A percentile compares a stretch with the other conserved stretches of the same genome.
Conservation (phyloP, 192 early-diverging fungal species). For the Dimargaris xerosporica region DNA sequence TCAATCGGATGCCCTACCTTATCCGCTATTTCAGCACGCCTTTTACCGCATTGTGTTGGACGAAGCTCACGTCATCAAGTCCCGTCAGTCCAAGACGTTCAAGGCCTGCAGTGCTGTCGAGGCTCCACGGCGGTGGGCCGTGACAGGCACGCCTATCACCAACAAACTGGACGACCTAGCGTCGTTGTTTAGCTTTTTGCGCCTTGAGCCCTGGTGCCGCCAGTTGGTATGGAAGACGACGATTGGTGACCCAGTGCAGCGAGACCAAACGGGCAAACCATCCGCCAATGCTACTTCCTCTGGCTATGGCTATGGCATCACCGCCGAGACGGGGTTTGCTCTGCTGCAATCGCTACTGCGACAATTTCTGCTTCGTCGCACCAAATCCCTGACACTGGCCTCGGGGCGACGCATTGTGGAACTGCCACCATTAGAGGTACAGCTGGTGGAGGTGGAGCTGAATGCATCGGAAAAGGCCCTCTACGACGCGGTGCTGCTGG, state of each 20-base stretch:
- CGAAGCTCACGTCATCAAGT: conserved; percentile 89
- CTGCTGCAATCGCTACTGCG: conserved; percentile 55
- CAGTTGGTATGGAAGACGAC: conserved; percentile 61
- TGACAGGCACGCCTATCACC: conserved; percentile 87
- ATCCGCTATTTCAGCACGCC: conserved; percentile 39
- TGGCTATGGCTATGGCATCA: conserved; percentile 18
- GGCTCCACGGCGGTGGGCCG: conserved; percentile 64
- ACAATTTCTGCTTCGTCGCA: conserved; percentile 64
- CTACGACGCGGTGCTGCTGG: conserved; percentile 47
- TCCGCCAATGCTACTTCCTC: not conserved
- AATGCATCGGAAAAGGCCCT: conserved; percentile 47
- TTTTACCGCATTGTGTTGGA: conserved; percentile 86
- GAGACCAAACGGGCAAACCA: conserved; percentile 27
- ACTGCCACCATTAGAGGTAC: conserved; percentile 48
- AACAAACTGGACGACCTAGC: conserved; percentile 79
- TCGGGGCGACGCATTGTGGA: conserved; percentile 66
- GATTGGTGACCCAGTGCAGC: conserved; percentile 58
- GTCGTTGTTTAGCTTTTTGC: conserved; percentile 70
- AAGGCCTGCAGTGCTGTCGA: conserved; percentile 53
- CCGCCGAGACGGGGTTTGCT: conserved; percentile 18
- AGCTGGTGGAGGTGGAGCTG: conserved; percentile 45
- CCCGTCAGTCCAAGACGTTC: conserved; percentile 51
- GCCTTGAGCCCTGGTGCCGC: conserved; percentile 48
- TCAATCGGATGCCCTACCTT: not conserved
- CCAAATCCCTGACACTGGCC: conserved; percentile 56